These are phyloP conservation scores for Sporothrix phasma DNA, from an alignment of 2,329 filamentous ascomycete genomes.

Conservation along the genomic window DNA sequence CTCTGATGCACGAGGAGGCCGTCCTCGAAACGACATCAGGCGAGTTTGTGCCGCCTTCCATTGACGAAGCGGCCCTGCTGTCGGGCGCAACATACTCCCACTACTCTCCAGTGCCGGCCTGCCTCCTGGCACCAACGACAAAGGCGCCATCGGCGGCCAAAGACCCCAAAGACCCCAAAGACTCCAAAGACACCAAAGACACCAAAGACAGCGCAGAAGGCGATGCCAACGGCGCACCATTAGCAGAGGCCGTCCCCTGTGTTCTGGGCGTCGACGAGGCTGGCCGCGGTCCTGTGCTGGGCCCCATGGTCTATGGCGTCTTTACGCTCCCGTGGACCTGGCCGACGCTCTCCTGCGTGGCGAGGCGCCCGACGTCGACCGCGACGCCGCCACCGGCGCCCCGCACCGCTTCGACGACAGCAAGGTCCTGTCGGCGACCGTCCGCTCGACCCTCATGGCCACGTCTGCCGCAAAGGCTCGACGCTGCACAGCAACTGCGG, in stretches of 20 bases:
- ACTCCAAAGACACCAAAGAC: too few species aligned
- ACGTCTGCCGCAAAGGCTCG: slow-evolving; percentile 54
- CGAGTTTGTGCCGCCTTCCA: slow-evolving; percentile 58
- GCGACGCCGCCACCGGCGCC: slow-evolving; percentile 23
- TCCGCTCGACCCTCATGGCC: slow-evolving; percentile 61
- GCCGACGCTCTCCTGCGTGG: slow-evolving; percentile 62
- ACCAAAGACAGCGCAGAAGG: slow-evolving; percentile 13
- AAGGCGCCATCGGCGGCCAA: too few species aligned
- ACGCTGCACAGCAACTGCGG: slow-evolving; percentile 52
- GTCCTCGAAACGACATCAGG: slow-evolving; percentile 25
- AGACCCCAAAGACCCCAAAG: too few species aligned
- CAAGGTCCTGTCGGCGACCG: slow-evolving; percentile 75
- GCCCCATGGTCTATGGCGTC: slow-evolving; percentile 62
- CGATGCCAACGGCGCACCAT: not conserved
- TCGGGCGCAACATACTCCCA: slow-evolving; percentile 59
- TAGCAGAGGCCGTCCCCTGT: slow-evolving; percentile 43
- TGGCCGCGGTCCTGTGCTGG: slow-evolving; percentile 85
- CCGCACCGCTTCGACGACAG: slow-evolving; percentile 89
- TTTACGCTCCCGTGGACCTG: slow-evolving; percentile 63
- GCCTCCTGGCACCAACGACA: slow-evolving; percentile 39
- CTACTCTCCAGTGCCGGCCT: slow-evolving; percentile 57
- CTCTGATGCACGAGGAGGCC: slow-evolving; percentile 21
- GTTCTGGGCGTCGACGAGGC: slow-evolving; percentile 89
- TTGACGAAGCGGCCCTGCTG: slow-evolving; percentile 47
- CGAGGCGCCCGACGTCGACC: slow-evolving; percentile 11